These are phyloP conservation scores for Volvox carteri DNA, from an alignment of 163 green algal genomes.

Conservation along the genomic window DNA sequence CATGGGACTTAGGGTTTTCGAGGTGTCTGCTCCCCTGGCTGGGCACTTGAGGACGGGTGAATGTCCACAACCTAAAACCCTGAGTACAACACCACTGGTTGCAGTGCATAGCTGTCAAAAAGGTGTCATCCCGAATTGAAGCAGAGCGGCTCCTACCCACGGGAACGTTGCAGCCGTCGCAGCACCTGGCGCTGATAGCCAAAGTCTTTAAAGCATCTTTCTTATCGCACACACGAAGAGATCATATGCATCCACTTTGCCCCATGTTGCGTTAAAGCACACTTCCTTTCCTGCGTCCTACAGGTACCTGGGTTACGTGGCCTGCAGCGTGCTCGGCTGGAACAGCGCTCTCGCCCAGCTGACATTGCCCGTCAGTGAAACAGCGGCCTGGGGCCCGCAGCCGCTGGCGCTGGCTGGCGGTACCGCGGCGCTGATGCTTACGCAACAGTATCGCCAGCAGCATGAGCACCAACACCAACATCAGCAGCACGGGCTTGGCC, in stretches of 20 bases:
- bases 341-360: background rate
- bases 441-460: background rate
- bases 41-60: too few relatives aligned
- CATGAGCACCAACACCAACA: background rate
- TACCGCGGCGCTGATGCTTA: background rate
- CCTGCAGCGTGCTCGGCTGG: conserved; percentile 51
- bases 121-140: background rate
- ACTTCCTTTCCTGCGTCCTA: background rate
- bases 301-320: conserved; percentile 53
- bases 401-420: background rate
- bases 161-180: too few relatives aligned
- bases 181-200: too few relatives aligned
- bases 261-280: too few relatives aligned
- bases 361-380: background rate
- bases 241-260: too few relatives aligned
- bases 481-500: background rate
- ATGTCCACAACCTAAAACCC: background rate
- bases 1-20: too few relatives aligned
- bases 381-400: background rate
- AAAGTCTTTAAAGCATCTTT: too few relatives aligned
- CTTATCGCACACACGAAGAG: too few relatives aligned
- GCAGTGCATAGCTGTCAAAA: background rate
- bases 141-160: too few relatives aligned
- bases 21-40: too few relatives aligned
- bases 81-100: too few relatives aligned